Evolutionary conservation across 495 filamentous ascomycete species (phyloP).

Genomic region (Durotheca rogersii): DNA sequence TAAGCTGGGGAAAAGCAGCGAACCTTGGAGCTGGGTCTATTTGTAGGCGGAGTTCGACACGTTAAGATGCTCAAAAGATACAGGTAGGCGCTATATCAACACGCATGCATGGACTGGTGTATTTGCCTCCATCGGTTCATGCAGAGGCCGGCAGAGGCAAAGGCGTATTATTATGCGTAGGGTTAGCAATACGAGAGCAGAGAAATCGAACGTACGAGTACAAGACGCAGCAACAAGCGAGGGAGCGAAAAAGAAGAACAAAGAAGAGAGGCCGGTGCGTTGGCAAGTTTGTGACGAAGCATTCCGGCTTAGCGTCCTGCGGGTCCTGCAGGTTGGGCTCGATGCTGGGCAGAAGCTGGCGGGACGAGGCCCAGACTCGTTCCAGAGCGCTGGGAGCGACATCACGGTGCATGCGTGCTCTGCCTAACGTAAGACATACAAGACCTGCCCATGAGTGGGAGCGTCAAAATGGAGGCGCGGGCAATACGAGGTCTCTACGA

Average conservation of each 20-base stretch:
- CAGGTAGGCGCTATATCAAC: no score
- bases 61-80: no score
- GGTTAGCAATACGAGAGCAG: neutral
- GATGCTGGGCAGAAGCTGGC: constrained; percentile 10
- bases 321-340: constrained; percentile 19
- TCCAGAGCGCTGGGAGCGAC: constrained; percentile 24
- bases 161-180: neutral
- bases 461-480: no score
- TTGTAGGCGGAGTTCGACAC: no score
- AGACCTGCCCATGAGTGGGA: no score
- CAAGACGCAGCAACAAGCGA: neutral
- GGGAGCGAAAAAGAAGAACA: constrained; percentile 4
- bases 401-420: no score
- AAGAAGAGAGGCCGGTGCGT: constrained; percentile 14
- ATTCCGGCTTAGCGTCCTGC: constrained; percentile 28
- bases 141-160: no score
- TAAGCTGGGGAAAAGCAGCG: neutral
- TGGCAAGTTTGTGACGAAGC: constrained; percentile 31
- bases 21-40: neutral
- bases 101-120: neutral
- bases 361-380: constrained; percentile 12
- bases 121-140: constrained; percentile 2
- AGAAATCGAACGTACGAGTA: neutral
- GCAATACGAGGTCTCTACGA: no score
- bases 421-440: no score